Evolutionary conservation across 2,329 filamentous ascomycete species (phyloP).

Genomic region (Botrytis paeoniae): DNA sequence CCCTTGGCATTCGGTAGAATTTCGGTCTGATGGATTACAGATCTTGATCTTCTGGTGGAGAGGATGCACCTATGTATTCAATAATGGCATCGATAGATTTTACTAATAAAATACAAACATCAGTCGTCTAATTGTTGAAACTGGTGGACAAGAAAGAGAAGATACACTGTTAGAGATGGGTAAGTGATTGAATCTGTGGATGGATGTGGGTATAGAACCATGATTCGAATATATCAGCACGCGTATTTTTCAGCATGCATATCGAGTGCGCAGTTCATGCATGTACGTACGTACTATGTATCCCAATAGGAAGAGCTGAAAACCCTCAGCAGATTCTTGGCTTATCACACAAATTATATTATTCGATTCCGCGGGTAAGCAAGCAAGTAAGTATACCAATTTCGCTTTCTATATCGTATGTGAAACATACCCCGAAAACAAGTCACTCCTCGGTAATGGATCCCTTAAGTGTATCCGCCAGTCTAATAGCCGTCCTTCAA

Average conservation of each 20-base stretch:
- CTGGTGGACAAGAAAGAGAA: background rate
- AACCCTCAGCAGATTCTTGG: background rate
- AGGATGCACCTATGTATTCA: no score
- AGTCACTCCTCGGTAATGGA: slow-evolving; percentile 22
- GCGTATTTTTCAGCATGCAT: background rate
- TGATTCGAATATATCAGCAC: background rate
- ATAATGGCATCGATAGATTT: slow-evolving; percentile 19
- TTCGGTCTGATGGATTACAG: background rate
- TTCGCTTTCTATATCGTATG: background rate
- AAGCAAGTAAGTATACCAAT: background rate
- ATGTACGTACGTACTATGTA: background rate
- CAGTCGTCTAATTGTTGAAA: background rate
- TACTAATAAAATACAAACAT: slow-evolving; percentile 21
- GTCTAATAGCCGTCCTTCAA: slow-evolving; percentile 29
- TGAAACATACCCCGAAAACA: background rate
- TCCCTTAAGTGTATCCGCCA: slow-evolving; percentile 28
- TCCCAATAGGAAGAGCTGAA: background rate
- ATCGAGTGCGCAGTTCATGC: background rate
- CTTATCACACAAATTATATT: background rate
- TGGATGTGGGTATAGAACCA: background rate
- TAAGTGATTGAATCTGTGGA: background rate
- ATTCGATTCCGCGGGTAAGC: background rate
- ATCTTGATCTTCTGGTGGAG: background rate
- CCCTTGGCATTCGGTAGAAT: background rate
- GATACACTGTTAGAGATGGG: background rate